Percentiles rank a stretch among this genome's conserved stretches.
These are phyloP conservation scores for Pichia paraexigua DNA, from an alignment of 805 yeast species.

Conservation along the genomic window DNA sequence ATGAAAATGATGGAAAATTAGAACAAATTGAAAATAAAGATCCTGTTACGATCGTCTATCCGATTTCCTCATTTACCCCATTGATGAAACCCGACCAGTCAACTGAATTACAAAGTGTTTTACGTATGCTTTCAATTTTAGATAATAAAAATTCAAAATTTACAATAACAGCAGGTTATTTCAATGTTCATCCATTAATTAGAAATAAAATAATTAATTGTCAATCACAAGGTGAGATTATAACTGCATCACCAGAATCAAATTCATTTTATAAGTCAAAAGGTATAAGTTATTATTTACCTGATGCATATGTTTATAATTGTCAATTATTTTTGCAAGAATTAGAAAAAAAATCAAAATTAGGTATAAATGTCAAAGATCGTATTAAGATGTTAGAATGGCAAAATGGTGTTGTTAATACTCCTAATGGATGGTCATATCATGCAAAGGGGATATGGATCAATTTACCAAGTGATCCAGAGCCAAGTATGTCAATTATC, in stretches of 20 bases:
- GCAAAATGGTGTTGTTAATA: constrained; percentile 78
- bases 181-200: constrained; percentile 78
- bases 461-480: constrained; percentile 42
- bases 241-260: constrained; percentile 90
- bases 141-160: constrained; percentile 53
- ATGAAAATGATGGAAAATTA: constrained; percentile 2
- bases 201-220: constrained; percentile 50
- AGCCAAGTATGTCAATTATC: constrained; percentile 69
- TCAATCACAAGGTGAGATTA: constrained; percentile 56
- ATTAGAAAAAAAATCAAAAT: constrained; percentile 26
- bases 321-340: constrained; percentile 60
- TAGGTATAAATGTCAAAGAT: constrained; percentile 13
- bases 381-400: constrained; percentile 66
- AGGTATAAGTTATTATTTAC: constrained; percentile 75
- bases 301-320: constrained; percentile 76
- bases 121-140: constrained; percentile 50
- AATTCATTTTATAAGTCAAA: constrained; percentile 84
- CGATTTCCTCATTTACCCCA: constrained; percentile 88
- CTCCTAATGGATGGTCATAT: constrained; percentile 88
- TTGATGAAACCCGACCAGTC: constrained; percentile 58
- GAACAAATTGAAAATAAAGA: constrained; percentile 8
- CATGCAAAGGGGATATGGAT: constrained; percentile 97
- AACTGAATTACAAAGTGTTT: constrained; percentile 71
- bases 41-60: constrained; percentile 64
- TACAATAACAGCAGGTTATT: constrained; percentile 95